phyloP scores from a whole-genome alignment of 192 early-diverging fungal species.

The Thoreauomyces humboldtii region DNA sequence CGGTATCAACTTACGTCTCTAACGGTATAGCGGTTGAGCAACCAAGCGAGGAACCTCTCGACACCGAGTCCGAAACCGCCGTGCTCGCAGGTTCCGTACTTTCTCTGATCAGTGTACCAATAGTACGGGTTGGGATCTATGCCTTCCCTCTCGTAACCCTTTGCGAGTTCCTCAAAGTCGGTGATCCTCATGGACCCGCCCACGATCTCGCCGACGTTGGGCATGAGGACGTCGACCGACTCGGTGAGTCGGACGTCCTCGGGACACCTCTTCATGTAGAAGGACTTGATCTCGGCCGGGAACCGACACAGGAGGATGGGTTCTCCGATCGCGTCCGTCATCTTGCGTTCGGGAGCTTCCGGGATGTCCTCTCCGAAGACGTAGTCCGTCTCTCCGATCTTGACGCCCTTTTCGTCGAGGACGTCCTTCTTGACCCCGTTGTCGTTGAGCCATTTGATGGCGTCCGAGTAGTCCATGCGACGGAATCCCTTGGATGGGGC shows the following conservation, averaged over 20 bases:
- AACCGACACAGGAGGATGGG: constrained; percentile 95
- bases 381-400: constrained; percentile 61
- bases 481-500: constrained; percentile 82
- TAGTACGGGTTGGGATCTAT: constrained; percentile 95
- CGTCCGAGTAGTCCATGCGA: constrained; percentile 96
- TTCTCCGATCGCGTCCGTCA: constrained; percentile 97
- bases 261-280: constrained; percentile 96
- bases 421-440: constrained; percentile 78
- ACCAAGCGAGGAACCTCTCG: constrained; percentile 96
- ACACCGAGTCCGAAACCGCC: constrained; percentile 97
- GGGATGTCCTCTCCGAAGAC: constrained; percentile 99
- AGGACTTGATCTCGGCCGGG: constrained; percentile 97
- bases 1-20: constrained; percentile 53
- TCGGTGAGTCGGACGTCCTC: constrained; percentile 88
- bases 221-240: constrained; percentile 97
- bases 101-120: constrained; percentile 99
- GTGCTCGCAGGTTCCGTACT: constrained; percentile 94
- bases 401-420: constrained; percentile 71
- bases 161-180: constrained; percentile 75
- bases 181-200: constrained; percentile 98
- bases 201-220: constrained; percentile 96
- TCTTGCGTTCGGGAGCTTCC: constrained; percentile 93
- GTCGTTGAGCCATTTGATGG: constrained; percentile 91
- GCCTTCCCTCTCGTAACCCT: constrained; percentile 83
- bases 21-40: constrained; percentile 86